Conservation (phyloP, 148 eudicot genomes). For the Salicornia ramosissima region DNA sequence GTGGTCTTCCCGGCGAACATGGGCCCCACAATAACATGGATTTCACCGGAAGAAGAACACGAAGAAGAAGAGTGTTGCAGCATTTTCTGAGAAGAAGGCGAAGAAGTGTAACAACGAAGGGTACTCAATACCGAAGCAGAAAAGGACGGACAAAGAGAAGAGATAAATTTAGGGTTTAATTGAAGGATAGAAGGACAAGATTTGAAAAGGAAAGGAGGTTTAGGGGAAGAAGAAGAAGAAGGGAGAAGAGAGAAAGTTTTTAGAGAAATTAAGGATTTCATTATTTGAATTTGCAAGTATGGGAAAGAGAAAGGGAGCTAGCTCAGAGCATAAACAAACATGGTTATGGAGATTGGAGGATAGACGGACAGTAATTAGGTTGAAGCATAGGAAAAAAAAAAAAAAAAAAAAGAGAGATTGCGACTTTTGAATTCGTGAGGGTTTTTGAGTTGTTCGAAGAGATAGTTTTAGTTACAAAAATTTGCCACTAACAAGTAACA, state of each 20-base stretch:
- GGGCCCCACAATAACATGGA: constrained; percentile 86
- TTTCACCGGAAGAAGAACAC: constrained; percentile 37
- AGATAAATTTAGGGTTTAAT: constrained; percentile 31
- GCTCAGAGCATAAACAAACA: background rate
- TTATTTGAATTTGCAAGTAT: constrained; percentile 6
- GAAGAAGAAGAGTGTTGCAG: constrained; percentile 6
- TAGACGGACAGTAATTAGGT: too few relatives aligned
- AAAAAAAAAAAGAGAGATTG: background rate
- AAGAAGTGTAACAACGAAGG: constrained; percentile 21
- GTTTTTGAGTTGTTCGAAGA: too few relatives aligned
- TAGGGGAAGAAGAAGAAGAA: background rate
- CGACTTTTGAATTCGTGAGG: background rate
- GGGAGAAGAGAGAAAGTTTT: constrained; percentile 25
- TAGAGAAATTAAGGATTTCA: constrained; percentile 39
- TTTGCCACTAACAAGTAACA: too few relatives aligned
- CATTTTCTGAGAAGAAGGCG: constrained; percentile 4
- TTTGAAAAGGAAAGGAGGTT: constrained; percentile 3
- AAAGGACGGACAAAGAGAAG: constrained; percentile 4
- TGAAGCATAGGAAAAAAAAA: background rate
- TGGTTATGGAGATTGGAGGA: constrained; percentile 12
- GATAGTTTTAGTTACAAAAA: too few relatives aligned
- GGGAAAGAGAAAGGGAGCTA: constrained; percentile 3
- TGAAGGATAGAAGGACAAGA: constrained; percentile 10
- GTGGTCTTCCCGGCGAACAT: constrained; percentile 97
- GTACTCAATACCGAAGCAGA: constrained; percentile 1